These are phyloP conservation scores for Candida boidinii DNA, from an alignment of 805 yeast species.

Conservation along the genomic window DNA sequence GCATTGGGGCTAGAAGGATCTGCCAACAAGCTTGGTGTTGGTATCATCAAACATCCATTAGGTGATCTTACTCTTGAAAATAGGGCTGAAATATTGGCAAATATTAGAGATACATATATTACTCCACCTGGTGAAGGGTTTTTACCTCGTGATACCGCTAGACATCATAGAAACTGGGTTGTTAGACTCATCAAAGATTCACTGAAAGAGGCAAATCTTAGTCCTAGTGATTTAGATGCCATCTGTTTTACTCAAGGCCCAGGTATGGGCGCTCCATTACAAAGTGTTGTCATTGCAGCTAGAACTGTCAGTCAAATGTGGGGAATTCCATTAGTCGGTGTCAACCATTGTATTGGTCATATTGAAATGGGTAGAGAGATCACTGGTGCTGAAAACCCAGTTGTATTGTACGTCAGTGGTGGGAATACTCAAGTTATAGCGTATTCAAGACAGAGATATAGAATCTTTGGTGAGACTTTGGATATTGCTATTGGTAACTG, in stretches of 20 bases:
- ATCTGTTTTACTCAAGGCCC: conserved; percentile 97
- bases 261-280: conserved; percentile 99
- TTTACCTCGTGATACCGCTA: conserved; percentile 90
- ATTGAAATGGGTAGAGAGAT: conserved; percentile 99
- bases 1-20: conserved; percentile 96
- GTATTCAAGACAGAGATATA: conserved; percentile 83
- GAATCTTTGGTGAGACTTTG: conserved; percentile 98
- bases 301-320: conserved; percentile 75
- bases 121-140: conserved; percentile 99
- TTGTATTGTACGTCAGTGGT: conserved; percentile 93
- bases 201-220: conserved; percentile 48
- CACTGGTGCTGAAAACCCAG: conserved; percentile 97
- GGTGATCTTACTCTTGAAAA: conserved; percentile 51
- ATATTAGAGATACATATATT: conserved; percentile 87
- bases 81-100: conserved; percentile 72
- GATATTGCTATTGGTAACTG: conserved; percentile 98
- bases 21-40: conserved; percentile 94
- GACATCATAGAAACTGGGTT: conserved; percentile 95
- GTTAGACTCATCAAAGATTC: conserved; percentile 67
- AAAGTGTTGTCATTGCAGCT: conserved; percentile 88
- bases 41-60: conserved; percentile 67
- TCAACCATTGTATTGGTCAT: conserved; percentile 96
- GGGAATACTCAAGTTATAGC: conserved; percentile 99
- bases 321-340: conserved; percentile 84
- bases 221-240: conserved; percentile 49